Evolutionary conservation across 2,329 filamentous ascomycete species (phyloP).

Genomic region (Capronia epimyces): DNA sequence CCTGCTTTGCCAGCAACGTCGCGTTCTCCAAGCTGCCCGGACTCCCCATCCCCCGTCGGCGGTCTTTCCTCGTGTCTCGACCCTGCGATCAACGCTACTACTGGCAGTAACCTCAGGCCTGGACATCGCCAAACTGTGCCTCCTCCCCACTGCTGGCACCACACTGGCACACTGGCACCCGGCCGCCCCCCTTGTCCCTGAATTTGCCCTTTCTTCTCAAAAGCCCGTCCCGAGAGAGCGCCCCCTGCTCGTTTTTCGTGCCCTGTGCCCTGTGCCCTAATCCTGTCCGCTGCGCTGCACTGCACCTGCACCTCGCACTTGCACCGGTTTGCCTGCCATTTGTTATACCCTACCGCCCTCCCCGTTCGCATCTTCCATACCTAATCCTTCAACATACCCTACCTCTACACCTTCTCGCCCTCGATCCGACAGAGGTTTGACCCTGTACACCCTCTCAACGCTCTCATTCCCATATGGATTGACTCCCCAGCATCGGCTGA

Average conservation of each 20-base stretch:
- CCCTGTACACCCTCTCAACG: conserved; percentile 4
- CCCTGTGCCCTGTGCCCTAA: conserved; percentile 13
- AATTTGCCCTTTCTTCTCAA: not conserved
- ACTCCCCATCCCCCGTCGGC: conserved; percentile 1
- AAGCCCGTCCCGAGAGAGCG: conserved; percentile 3
- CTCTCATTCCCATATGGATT: conserved; percentile 1
- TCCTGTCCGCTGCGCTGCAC: conserved; percentile 4
- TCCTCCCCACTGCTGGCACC: not conserved
- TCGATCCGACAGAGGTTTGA: conserved; percentile 2
- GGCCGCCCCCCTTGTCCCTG: conserved; percentile 6
- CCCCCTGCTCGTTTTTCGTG: conserved; percentile 17
- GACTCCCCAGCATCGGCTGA: conserved; percentile 1
- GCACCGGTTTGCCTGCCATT: not conserved
- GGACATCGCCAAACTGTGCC: not conserved
- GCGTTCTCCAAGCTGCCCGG: conserved; percentile 7
- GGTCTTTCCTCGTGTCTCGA: conserved; percentile 19
- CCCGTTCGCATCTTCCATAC: conserved; percentile 17
- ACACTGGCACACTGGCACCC: not conserved
- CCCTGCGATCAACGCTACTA: conserved; percentile 5
- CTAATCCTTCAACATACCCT: conserved; percentile 9
- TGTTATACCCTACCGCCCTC: conserved; percentile 18
- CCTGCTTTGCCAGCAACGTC: not conserved
- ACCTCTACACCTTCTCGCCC: conserved; percentile 7
- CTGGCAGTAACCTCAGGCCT: not conserved
- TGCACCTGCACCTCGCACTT: not conserved